Conservation (phyloP, 2,329 filamentous ascomycete species). For the Drechslerella coelobrocha region DNA sequence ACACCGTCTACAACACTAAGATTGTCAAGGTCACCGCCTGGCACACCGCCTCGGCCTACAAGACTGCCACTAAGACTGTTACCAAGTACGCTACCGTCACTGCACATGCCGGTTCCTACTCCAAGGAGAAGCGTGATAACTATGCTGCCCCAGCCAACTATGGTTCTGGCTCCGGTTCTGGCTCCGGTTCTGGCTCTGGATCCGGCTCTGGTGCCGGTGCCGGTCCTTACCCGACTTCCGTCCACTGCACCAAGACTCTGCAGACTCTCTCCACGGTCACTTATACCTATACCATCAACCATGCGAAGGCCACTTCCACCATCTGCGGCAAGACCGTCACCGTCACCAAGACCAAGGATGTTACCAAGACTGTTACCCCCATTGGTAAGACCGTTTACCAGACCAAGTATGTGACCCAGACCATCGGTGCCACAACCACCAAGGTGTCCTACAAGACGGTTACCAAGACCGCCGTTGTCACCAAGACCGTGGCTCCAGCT, state of each 20-base stretch:
- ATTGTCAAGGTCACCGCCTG: constrained; percentile 21
- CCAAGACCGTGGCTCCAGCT: constrained; percentile 10
- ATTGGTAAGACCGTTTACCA: neutral
- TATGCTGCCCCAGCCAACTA: constrained; percentile 28
- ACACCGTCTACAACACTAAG: constrained; percentile 26
- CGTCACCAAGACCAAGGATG: constrained; percentile 13
- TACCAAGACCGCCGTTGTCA: constrained; percentile 20
- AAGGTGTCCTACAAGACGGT: constrained; percentile 14
- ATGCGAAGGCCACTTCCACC: constrained; percentile 12
- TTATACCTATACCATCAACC: constrained; percentile 4
- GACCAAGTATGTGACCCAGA: neutral
- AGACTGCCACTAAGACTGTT: constrained; percentile 10
- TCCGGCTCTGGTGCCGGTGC: constrained; percentile 7
- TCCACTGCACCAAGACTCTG: constrained; percentile 43
- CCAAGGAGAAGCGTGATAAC: constrained; percentile 20
- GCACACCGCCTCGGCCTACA: constrained; percentile 7
- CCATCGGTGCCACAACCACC: constrained; percentile 15
- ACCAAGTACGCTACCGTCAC: constrained; percentile 9
- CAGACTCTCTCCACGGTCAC: constrained; percentile 32
- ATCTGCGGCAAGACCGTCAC: constrained; percentile 28
- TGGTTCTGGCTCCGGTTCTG: neutral
- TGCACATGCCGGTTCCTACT: constrained; percentile 18
- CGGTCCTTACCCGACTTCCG: constrained; percentile 12
- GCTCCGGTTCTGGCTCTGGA: too few species aligned
- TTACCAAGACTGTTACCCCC: constrained; percentile 20